Evolutionary conservation across 495 filamentous ascomycete genomes (phyloP).

Genomic region (Penicillium coffeae): DNA sequence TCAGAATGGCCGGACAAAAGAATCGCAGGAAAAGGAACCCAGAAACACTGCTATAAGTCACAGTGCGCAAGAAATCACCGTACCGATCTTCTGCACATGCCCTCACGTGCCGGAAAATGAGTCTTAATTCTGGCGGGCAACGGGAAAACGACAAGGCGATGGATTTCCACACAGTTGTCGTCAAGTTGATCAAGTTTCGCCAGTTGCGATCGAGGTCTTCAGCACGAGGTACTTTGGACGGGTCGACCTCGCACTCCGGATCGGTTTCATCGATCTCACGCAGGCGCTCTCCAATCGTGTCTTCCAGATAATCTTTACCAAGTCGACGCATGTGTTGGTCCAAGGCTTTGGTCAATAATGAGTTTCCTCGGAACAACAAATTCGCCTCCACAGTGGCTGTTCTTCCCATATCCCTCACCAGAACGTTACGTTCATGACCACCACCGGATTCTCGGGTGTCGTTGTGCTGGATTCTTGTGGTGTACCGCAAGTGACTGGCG

Average conservation of each 20-base stretch:
- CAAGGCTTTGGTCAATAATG: slow-evolving; percentile 86
- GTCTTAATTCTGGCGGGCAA: slow-evolving; percentile 79
- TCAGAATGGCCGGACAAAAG: slow-evolving; percentile 93
- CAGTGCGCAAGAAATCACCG: slow-evolving; percentile 90
- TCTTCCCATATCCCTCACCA: slow-evolving; percentile 57
- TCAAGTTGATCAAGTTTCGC: slow-evolving; percentile 70
- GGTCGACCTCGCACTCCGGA: slow-evolving; percentile 93
- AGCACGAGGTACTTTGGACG: slow-evolving; percentile 59
- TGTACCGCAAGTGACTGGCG: slow-evolving; percentile 68
- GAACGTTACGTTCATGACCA: slow-evolving; percentile 54
- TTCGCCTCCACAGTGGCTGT: slow-evolving; percentile 74
- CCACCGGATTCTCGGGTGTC: slow-evolving; percentile 65
- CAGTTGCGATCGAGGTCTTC: slow-evolving; percentile 84
- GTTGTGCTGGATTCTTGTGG: slow-evolving; percentile 71
- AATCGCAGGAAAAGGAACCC: slow-evolving; percentile 96
- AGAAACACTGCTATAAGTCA: slow-evolving; percentile 92
- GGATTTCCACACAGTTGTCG: slow-evolving; percentile 77
- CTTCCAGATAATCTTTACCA: slow-evolving; percentile 89
- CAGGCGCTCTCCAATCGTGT: slow-evolving; percentile 80
- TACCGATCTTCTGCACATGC: slow-evolving; percentile 95
- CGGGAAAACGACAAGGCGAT: slow-evolving; percentile 68
- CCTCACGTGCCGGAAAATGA: slow-evolving; percentile 87
- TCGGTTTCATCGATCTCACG: slow-evolving; percentile 82
- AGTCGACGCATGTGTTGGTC: slow-evolving; percentile 94
- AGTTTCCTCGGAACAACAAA: slow-evolving; percentile 92